phyloP scores from a whole-genome alignment of 257 asterid genomes.

The Apocynum venetum region DNA sequence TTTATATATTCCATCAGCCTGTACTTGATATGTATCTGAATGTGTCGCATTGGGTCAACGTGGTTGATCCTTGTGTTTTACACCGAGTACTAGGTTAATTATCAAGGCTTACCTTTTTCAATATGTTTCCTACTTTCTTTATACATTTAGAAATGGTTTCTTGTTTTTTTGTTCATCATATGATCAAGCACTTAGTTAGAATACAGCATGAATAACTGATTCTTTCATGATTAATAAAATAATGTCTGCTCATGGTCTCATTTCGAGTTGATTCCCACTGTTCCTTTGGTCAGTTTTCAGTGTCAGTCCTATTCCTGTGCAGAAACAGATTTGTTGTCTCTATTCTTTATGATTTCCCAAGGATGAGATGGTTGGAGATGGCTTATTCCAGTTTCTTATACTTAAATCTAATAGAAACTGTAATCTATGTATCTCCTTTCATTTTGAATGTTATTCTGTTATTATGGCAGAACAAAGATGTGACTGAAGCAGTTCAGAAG shows the following conservation, averaged over 20 bases:
- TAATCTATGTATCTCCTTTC: neutral
- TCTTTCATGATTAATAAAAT: neutral
- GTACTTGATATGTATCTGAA: neutral
- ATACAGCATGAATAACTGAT: neutral
- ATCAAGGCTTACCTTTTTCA: neutral
- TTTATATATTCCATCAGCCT: neutral
- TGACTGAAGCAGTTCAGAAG: conserved; percentile 61
- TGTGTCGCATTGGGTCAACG: neutral
- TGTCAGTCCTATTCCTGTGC: neutral
- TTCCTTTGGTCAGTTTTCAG: neutral
- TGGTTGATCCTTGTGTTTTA: neutral
- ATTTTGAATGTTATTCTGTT: neutral
- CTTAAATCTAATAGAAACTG: neutral
- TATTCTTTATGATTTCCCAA: neutral
- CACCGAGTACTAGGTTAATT: neutral
- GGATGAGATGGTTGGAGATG: neutral
- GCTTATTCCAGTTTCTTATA: neutral
- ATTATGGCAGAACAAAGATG: conserved; percentile 54
- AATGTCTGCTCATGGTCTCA: neutral
- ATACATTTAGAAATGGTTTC: neutral
- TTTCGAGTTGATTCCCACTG: neutral
- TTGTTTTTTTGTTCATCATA: neutral
- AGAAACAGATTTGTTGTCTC: neutral
- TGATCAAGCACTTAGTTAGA: neutral
- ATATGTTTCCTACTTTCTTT: neutral